These are phyloP conservation scores for Myriosclerotinia duriaeana DNA, from an alignment of 2,329 filamentous ascomycete genomes.

Conservation along the genomic window DNA sequence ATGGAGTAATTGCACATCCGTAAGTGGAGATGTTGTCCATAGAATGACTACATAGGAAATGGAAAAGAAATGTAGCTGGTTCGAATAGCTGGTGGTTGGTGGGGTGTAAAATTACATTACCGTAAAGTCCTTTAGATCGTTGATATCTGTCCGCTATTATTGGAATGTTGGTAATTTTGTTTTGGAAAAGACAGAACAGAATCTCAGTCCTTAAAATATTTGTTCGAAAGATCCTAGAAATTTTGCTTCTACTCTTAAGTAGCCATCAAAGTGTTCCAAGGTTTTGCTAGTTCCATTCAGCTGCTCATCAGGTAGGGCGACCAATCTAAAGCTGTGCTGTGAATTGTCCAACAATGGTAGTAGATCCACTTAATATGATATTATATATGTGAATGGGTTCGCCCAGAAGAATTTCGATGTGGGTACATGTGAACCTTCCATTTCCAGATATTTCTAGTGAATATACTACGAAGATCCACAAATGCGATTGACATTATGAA, in stretches of 20 bases:
- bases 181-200: background rate
- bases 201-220: background rate
- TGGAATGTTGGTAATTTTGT: background rate
- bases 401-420: background rate
- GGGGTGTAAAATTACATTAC: constrained; percentile 13
- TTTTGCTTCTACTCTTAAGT: constrained; percentile 4
- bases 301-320: background rate
- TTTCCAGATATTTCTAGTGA: background rate
- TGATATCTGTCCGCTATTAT: background rate
- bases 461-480: background rate
- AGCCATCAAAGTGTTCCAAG: constrained; percentile 21
- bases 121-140: background rate
- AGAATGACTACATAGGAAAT: background rate
- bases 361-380: background rate
- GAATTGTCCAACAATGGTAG: background rate
- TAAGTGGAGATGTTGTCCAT: background rate
- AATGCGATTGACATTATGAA: background rate
- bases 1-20: background rate
- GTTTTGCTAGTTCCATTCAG: constrained; percentile 4
- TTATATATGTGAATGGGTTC: background rate
- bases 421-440: background rate
- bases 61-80: background rate
- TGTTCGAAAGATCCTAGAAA: background rate
- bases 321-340: background rate
- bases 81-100: background rate